A percentile compares a stretch with the other conserved stretches of the same genome.
Evolutionary conservation across 2,329 filamentous ascomycete species (phyloP).

Genomic region (Pyrenophora seminiperda): DNA sequence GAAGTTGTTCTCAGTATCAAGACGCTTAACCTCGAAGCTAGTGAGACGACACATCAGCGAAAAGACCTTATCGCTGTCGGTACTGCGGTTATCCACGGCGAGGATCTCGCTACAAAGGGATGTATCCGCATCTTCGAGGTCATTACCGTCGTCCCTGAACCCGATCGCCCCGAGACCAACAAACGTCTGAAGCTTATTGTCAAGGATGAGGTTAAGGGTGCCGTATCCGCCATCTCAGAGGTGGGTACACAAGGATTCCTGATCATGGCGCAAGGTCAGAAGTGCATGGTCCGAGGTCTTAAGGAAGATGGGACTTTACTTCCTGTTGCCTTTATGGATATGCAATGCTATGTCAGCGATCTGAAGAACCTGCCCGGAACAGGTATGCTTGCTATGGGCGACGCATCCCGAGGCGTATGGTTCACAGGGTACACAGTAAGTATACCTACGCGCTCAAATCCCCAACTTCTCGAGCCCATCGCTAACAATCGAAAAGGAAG

Average conservation of each 20-base stretch:
- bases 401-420: conserved; percentile 93
- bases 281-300: conserved; percentile 93
- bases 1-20: conserved; percentile 84
- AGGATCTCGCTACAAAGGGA: conserved; percentile 85
- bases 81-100: conserved; percentile 82
- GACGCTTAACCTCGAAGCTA: conserved; percentile 83
- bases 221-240: conserved; percentile 83
- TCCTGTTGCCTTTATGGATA: conserved; percentile 96
- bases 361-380: conserved; percentile 82
- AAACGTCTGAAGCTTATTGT: conserved; percentile 83
- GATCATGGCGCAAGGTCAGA: conserved; percentile 91
- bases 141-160: conserved; percentile 88
- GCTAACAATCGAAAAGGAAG: conserved; percentile 62
- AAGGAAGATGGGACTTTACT: conserved; percentile 93
- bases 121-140: conserved; percentile 90
- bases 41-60: conserved; percentile 86
- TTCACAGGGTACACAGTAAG: conserved; percentile 85
- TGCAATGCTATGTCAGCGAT: conserved; percentile 90
- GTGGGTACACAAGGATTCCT: conserved; percentile 87
- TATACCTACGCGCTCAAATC: background rate
- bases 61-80: conserved; percentile 82
- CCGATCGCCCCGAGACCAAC: conserved; percentile 82
- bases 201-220: conserved; percentile 89
- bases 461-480: no score
- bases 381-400: conserved; percentile 84